Evolutionary conservation across 2,329 filamentous ascomycete species (phyloP), one percentile per base, ranked within the genome.

Genomic region (Colletotrichum somersetense): DNA sequence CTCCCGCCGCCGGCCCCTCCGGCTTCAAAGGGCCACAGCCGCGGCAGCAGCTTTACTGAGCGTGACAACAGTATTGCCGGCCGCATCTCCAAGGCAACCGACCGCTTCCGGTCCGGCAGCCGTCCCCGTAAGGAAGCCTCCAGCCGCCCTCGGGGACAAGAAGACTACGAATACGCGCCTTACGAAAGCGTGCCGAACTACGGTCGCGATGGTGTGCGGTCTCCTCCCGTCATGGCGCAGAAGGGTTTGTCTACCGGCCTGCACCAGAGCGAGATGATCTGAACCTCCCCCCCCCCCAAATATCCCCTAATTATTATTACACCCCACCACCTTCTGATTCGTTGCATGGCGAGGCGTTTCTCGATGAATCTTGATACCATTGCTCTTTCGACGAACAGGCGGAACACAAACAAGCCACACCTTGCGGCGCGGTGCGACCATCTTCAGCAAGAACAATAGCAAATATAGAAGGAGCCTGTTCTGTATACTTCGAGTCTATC

Each of bases 61-160:
- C 71, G 68, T 62, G 84, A 83, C 73, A 83, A 81, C 77, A 85
- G 85, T 77, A 82, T 91, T 71, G 83, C 87, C 2, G 85, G 85
- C 3, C 87, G 89, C 42, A 80, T 90, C 73, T 85, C 84, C 71
- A 88, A 89, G 58, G 88, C 88, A 0, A 89, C 89, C 0, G 89
- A 91, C 75, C 86, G 88, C 59, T 86, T 91, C 77, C 86, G 89
- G 26, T 91, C 89, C 5, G 89, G 83, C 1, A 91, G 89, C 78
- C 87, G 89, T 20, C 86, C 85, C 62, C 84, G 86, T 55, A 88
- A 87, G 75, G 85, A 84, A 72, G 78, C 80, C 18, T 81, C 81
- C 62, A 83, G 81, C 76, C 66, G 75, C 2, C 83, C 84, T 0
- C 81, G 82, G 0, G 83, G 83, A 66, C 82, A 84, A 2, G 76